Conservation (phyloP, 345 rosid species). For the Bruguiera sexangula region DNA sequence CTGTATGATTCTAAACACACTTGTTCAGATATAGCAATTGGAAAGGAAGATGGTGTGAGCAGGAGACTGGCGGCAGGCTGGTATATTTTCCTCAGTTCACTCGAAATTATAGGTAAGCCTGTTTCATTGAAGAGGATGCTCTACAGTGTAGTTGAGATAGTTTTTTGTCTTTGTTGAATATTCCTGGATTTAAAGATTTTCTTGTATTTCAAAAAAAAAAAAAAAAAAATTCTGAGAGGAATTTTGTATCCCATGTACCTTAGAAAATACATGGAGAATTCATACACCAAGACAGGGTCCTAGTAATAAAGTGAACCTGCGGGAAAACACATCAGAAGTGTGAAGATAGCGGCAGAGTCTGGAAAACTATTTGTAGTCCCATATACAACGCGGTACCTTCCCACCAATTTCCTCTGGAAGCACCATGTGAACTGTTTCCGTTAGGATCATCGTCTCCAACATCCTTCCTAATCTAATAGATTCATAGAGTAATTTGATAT, state of each 20-base stretch:
- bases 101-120: too few relatives aligned
- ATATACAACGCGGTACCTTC: conserved; percentile 46
- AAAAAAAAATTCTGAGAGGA: too few relatives aligned
- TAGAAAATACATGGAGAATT: conserved; percentile 25
- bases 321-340: conserved; percentile 14
- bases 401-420: conserved; percentile 97
- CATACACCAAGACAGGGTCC: conserved; percentile 29
- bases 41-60: too few relatives aligned
- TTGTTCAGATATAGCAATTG: too few relatives aligned
- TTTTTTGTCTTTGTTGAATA: too few relatives aligned
- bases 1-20: too few relatives aligned
- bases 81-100: too few relatives aligned
- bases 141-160: too few relatives aligned
- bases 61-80: too few relatives aligned
- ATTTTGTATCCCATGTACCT: neutral
- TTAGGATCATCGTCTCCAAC: conserved; percentile 53
- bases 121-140: too few relatives aligned
- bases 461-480: conserved; percentile 54
- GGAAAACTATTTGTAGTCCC: conserved; percentile 12
- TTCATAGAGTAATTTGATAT: conserved; percentile 7
- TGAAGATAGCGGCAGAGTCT: conserved; percentile 8
- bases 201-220: too few relatives aligned
- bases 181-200: too few relatives aligned
- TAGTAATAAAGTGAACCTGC: conserved; percentile 91
- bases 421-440: conserved; percentile 51